A percentile compares a stretch with the other conserved stretches of the same genome.
These are phyloP conservation scores for Debaryomyces nepalensis DNA, from an alignment of 1,139 yeast genomes.

Conservation along the genomic window DNA sequence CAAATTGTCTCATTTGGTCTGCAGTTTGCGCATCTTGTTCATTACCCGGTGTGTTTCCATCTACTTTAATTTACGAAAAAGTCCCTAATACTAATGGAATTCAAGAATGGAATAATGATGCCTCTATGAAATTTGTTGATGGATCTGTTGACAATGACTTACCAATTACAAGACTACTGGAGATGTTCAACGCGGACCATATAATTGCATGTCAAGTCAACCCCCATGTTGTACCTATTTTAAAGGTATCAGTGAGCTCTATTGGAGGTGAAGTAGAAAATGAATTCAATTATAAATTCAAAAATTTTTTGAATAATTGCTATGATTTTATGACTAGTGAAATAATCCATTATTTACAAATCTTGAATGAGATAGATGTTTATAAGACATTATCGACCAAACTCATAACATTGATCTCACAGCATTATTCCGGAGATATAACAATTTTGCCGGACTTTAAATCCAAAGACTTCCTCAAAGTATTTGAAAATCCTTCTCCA, in stretches of 20 bases:
- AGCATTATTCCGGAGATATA: slow-evolving; percentile 90
- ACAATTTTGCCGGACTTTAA: slow-evolving; percentile 83
- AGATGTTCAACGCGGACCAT: slow-evolving; percentile 96
- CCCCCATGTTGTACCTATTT: slow-evolving; percentile 91
- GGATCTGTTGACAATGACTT: slow-evolving; percentile 95
- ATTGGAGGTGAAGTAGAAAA: slow-evolving; percentile 74
- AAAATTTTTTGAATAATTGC: slow-evolving; percentile 56
- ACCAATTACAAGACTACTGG: slow-evolving; percentile 87
- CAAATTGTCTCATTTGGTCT: slow-evolving; percentile 63
- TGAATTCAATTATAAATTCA: slow-evolving; percentile 59
- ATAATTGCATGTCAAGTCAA: slow-evolving; percentile 96
- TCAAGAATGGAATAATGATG: slow-evolving; percentile 80
- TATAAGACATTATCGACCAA: slow-evolving; percentile 75
- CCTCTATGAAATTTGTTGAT: slow-evolving; percentile 83
- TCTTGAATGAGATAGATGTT: slow-evolving; percentile 76
- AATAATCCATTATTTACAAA: slow-evolving; percentile 73
- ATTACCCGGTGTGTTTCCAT: slow-evolving; percentile 87
- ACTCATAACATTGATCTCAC: slow-evolving; percentile 74
- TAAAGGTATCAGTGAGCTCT: slow-evolving; percentile 67
- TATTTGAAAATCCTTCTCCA: slow-evolving; percentile 80
- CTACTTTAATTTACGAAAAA: slow-evolving; percentile 84
- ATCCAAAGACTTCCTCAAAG: slow-evolving; percentile 59
- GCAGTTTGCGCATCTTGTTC: slow-evolving; percentile 98
- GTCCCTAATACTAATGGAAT: slow-evolving; percentile 69
- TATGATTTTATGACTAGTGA: slow-evolving; percentile 72